A percentile compares a stretch with the other conserved stretches of the same genome.
Evolutionary conservation across 495 filamentous ascomycete species (phyloP).

Genomic region (Achaetomiella virescens): DNA sequence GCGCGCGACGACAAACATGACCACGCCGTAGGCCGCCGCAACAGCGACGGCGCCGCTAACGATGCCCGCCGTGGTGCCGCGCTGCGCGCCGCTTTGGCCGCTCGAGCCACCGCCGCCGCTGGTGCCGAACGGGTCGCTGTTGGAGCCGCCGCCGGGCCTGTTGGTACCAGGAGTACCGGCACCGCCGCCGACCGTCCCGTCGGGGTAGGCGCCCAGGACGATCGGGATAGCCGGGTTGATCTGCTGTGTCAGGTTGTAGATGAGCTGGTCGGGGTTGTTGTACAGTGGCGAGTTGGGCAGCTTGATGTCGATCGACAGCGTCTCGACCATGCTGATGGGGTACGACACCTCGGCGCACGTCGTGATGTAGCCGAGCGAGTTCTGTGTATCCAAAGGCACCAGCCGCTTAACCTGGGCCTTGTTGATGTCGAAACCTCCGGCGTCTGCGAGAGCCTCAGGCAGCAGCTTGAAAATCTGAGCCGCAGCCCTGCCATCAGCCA

Average conservation of each 20-base stretch:
- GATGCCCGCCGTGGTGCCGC: constrained; percentile 77
- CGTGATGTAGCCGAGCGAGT: constrained; percentile 68
- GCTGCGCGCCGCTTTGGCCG: constrained; percentile 45
- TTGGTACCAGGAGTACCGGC: constrained; percentile 18
- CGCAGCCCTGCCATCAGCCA: constrained; percentile 58
- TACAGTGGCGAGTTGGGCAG: constrained; percentile 69
- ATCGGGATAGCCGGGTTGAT: constrained; percentile 84
- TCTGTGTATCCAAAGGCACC: constrained; percentile 68
- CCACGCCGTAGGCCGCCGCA: constrained; percentile 90
- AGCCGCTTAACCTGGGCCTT: constrained; percentile 66
- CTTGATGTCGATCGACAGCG: constrained; percentile 57
- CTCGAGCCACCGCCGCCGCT: constrained; percentile 24
- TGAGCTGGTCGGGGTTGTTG: constrained; percentile 52
- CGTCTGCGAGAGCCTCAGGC: constrained; percentile 66
- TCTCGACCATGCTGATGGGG: constrained; percentile 56
- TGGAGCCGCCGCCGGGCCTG: constrained; percentile 16
- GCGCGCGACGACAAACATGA: constrained; percentile 93
- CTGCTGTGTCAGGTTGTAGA: constrained; percentile 64
- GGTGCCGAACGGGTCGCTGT: constrained; percentile 37
- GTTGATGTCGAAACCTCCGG: constrained; percentile 43
- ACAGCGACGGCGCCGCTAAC: constrained; percentile 70
- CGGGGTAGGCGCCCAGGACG: constrained; percentile 48
- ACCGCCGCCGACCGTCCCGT: constrained; percentile 15
- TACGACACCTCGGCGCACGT: constrained; percentile 74
- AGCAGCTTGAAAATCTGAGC: constrained; percentile 83